phyloP scores from a whole-genome alignment of 257 asterid genomes.

The Nicotiana tabacum region DNA sequence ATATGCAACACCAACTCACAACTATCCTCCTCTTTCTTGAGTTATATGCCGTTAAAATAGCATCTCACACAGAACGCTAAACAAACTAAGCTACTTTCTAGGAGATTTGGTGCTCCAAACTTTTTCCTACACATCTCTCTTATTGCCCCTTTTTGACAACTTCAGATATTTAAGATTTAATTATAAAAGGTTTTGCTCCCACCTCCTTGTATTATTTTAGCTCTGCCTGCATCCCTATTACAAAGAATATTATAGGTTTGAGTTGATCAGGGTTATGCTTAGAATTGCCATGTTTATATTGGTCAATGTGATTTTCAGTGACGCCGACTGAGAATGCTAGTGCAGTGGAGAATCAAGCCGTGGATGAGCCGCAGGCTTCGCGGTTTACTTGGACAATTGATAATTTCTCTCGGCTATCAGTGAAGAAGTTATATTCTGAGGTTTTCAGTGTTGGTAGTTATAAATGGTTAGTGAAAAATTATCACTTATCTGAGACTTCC shows the following conservation, averaged over 20 bases:
- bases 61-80: background rate
- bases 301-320: conserved; percentile 29
- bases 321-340: conserved; percentile 57
- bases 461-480: conserved; percentile 54
- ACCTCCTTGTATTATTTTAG: background rate
- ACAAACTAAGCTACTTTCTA: background rate
- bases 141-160: background rate
- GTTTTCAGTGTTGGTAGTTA: conserved; percentile 70
- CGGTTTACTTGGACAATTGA: conserved; percentile 82
- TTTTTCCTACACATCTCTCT: background rate
- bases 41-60: background rate
- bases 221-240: background rate
- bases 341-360: conserved; percentile 71
- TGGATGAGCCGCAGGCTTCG: conserved; percentile 83
- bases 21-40: background rate
- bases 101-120: background rate
- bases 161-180: background rate
- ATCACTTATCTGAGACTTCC: too few relatives aligned
- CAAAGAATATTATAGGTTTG: too few relatives aligned
- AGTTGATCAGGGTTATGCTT: background rate
- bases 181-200: background rate
- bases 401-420: conserved; percentile 61
- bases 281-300: too few relatives aligned
- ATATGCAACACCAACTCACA: background rate
- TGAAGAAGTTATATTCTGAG: conserved; percentile 84